Evolutionary conservation across 768 basidiomycete genomes (phyloP), one percentile per base, ranked within the genome.

Genomic region (Tricholoma furcatifolium): DNA sequence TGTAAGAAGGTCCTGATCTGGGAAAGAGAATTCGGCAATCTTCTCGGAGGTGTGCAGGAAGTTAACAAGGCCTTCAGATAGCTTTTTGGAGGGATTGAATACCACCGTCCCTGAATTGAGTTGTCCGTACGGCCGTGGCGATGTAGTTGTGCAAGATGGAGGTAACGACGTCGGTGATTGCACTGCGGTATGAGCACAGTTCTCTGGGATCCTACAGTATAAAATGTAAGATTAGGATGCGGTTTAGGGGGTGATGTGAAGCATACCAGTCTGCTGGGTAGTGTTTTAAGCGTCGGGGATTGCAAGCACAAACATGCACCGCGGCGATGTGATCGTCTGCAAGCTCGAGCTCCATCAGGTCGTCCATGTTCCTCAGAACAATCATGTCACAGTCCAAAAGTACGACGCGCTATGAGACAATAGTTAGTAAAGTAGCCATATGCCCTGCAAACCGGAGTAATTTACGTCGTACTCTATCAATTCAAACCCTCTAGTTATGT

Each of bases 71-170:
- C 66, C 67, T 14, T 78, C 64, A 51, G 83, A 75, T 4, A 87
- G 73, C 21, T 73, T 65, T 10, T 60, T 44, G 2, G 90, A 93
- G 1, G 97, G 96, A 18, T 77, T 81, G 41, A 98, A 77, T 41
- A 98, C 83, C 51, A 99, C 88, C 8, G 87, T 80, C 9, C 96
- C 96, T 0, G 89, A 89, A 72, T 99, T 99, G 54, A 98, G 83
- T 34, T 86, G 87, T n/a, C 76, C 67, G 62, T 93, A 81, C 2
- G 93, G 87, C 6, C 91, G 81, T 12, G 91, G 91, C 31, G 82
- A 80, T 24, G 43, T 55, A 8, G 66, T 61, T 1, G 65, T 64
- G 21, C 67, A 65, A 11, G 60, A 53, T 2, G 74, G 73, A 9
- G 77, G 73, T 18, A 64, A 56, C 21, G 65, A 71, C 5, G 79